Evolutionary conservation across 257 asterid species (phyloP).

Genomic region (Nemophila menziesii): DNA sequence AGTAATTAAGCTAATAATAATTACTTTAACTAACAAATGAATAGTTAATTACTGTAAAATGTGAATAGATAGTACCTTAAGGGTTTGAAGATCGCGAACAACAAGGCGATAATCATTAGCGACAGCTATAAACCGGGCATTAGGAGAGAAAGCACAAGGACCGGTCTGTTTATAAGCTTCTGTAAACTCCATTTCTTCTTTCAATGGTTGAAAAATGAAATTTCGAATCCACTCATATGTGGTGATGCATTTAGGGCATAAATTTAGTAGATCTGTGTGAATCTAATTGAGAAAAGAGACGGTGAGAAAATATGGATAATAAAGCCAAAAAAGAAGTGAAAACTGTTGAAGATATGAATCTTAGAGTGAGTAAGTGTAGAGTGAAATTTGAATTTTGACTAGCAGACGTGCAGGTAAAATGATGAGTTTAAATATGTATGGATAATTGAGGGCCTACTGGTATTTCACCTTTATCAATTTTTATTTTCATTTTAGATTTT

Average conservation of each 20-base stretch:
- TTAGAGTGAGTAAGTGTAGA: neutral
- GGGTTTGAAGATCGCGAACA: slow-evolving; percentile 79
- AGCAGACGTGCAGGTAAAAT: neutral
- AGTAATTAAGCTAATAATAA: neutral
- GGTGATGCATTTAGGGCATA: neutral
- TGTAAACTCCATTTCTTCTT: slow-evolving; percentile 93
- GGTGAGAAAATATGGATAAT: neutral
- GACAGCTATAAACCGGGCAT: slow-evolving; percentile 73
- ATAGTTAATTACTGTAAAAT: neutral
- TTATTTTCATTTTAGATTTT: no score
- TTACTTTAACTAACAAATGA: neutral
- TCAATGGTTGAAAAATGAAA: neutral
- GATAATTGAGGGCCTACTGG: neutral
- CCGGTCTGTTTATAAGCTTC: slow-evolving; percentile 79
- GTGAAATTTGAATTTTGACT: neutral
- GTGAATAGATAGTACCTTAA: slow-evolving; percentile 39
- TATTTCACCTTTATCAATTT: no score
- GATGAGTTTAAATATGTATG: no score
- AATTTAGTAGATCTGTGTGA: neutral
- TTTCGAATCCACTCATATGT: no score
- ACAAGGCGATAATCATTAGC: slow-evolving; percentile 91
- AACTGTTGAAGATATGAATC: neutral
- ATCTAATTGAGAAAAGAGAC: neutral
- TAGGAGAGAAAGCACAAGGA: slow-evolving; percentile 81
- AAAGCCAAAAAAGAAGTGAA: neutral